phyloP scores from a whole-genome alignment of 164 flowering plant genomes.

The Chimonanthus salicifolius region DNA sequence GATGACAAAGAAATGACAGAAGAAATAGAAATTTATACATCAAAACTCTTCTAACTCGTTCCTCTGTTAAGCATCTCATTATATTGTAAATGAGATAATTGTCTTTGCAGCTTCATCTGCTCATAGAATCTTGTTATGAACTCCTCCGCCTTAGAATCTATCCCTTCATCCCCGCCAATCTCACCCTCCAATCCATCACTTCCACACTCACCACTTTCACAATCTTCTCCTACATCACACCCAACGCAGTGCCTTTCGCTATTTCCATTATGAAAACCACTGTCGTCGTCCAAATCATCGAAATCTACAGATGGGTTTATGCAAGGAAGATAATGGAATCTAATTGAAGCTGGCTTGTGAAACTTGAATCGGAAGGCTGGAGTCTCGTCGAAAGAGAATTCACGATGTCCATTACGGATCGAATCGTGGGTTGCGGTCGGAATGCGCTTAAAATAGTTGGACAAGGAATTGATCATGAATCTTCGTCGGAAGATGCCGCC shows the following conservation, averaged over 20 bases:
- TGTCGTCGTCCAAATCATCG: slow-evolving; percentile 9
- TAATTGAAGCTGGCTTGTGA: slow-evolving; percentile 51
- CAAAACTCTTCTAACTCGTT: not conserved
- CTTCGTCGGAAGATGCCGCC: slow-evolving; percentile 55
- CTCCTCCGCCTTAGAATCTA: slow-evolving; percentile 62
- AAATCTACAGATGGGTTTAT: slow-evolving; percentile 44
- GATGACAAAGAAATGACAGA: not conserved
- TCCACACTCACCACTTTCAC: not conserved
- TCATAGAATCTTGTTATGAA: slow-evolving; percentile 61
- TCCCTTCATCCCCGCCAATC: slow-evolving; percentile 28
- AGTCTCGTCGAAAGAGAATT: slow-evolving; percentile 81
- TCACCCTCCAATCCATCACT: slow-evolving; percentile 4
- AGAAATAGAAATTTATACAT: not conserved
- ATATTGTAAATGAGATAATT: slow-evolving; percentile 45
- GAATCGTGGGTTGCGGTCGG: slow-evolving; percentile 17
- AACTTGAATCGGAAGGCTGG: slow-evolving; percentile 55
- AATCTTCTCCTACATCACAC: slow-evolving; percentile 17
- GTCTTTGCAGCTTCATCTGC: slow-evolving; percentile 65
- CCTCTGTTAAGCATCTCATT: slow-evolving; percentile 25
- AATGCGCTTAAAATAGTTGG: slow-evolving; percentile 40
- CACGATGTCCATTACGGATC: slow-evolving; percentile 42
- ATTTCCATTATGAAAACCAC: slow-evolving; percentile 4
- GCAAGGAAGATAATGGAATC: slow-evolving; percentile 53
- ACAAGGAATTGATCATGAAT: slow-evolving; percentile 36
- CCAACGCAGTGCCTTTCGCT: not conserved